Percentiles rank a stretch among this genome's conserved stretches.
phyloP scores from a whole-genome alignment of 164 flowering plant genomes.

The Vitis cinerea region DNA sequence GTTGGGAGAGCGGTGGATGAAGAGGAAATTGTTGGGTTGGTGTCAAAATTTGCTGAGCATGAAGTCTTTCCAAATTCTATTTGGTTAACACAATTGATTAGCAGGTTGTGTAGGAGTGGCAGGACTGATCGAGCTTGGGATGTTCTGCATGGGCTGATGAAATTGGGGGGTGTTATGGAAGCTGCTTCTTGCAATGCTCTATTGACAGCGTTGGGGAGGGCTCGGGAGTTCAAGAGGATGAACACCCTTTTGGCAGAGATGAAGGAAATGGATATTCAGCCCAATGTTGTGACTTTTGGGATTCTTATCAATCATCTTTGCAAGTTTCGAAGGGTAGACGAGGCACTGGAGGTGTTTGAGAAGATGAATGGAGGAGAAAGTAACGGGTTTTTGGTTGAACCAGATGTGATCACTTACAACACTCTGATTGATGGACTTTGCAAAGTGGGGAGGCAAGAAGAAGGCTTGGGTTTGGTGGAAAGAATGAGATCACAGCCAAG shows the following conservation, averaged over 20 bases:
- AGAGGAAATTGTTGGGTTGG: conserved; percentile 31
- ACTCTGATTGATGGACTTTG: conserved; percentile 84
- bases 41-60: conserved; percentile 35
- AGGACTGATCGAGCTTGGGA: conserved; percentile 51
- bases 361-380: conserved; percentile 37
- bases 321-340: conserved; percentile 57
- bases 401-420: conserved; percentile 63
- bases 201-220: conserved; percentile 51
- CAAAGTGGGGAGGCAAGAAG: conserved; percentile 74
- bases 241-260: conserved; percentile 52
- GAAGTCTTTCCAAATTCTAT: conserved; percentile 37
- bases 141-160: conserved; percentile 41
- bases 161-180: conserved; percentile 34
- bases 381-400: conserved; percentile 28
- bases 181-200: conserved; percentile 62
- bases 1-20: conserved; percentile 19
- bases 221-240: conserved; percentile 46
- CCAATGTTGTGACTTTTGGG: conserved; percentile 61
- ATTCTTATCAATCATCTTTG: conserved; percentile 64
- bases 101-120: conserved; percentile 41
- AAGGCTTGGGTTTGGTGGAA: conserved; percentile 54
- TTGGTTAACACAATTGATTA: conserved; percentile 45
- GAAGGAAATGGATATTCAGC: conserved; percentile 59
- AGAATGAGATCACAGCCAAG: conserved; percentile 40
- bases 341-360: conserved; percentile 59